Evolutionary conservation across 768 basidiomycete genomes (phyloP).

Genomic region (Lanmaoa rubissima): DNA sequence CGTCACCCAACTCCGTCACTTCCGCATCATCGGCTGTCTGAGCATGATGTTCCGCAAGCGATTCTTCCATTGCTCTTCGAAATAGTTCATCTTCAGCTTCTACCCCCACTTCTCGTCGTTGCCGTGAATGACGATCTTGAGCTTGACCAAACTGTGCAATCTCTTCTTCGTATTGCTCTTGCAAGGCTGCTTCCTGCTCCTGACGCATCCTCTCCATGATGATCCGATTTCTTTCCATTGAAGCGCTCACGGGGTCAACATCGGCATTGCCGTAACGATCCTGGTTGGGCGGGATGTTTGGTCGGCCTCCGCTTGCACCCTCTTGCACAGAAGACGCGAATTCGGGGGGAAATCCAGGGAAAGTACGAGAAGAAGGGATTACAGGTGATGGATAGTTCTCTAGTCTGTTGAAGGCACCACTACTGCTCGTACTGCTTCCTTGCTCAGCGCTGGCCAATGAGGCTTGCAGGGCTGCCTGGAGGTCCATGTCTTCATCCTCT

Average conservation of each 20-base stretch:
- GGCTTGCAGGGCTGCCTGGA: constrained; percentile 85
- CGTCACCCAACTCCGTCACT: constrained; percentile 23
- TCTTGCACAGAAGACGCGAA: constrained; percentile 14
- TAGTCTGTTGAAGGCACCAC: constrained; percentile 8
- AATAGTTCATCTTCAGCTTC: constrained; percentile 59
- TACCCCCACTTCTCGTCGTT: constrained; percentile 1
- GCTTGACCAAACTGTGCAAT: constrained; percentile 21
- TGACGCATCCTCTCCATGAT: constrained; percentile 62
- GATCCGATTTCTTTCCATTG: constrained; percentile 59
- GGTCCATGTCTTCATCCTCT: constrained; percentile 84
- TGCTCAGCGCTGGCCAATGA: constrained; percentile 48
- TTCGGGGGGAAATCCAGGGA: constrained; percentile 23
- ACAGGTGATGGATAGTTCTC: constrained; percentile 21
- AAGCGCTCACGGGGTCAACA: constrained; percentile 61
- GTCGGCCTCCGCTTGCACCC: constrained; percentile 8
- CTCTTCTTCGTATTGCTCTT: constrained; percentile 54
- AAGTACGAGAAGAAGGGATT: constrained; percentile 27
- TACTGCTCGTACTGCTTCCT: constrained; percentile 1
- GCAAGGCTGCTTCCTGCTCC: constrained; percentile 65
- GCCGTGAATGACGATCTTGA: constrained; percentile 8
- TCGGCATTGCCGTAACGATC: constrained; percentile 30
- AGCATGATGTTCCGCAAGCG: constrained; percentile 19
- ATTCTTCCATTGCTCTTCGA: constrained; percentile 41
- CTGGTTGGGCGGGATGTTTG: constrained; percentile 30
- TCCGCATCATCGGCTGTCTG: constrained; percentile 21